Evolutionary conservation across 2,329 filamentous ascomycete genomes (phyloP).

Genomic region (Pseudopyricularia javanii): DNA sequence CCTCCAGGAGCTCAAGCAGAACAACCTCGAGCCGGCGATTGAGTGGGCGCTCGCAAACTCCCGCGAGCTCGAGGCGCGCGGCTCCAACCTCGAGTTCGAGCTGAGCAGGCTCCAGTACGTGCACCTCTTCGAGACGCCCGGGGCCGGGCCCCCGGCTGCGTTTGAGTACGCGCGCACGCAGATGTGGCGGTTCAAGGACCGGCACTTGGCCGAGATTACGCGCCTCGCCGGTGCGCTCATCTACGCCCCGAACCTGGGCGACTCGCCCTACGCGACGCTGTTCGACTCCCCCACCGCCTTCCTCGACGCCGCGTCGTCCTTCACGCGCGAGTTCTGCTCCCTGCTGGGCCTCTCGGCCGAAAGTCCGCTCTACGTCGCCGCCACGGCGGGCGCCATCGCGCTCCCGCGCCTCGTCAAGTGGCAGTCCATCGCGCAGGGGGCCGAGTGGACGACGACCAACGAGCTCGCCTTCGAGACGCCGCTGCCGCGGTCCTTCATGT

Average conservation of each 20-base stretch:
- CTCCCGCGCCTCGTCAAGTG: constrained; percentile 82
- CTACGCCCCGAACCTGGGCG: constrained; percentile 59
- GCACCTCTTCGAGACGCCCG: constrained; percentile 51
- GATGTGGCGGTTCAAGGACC: constrained; percentile 61
- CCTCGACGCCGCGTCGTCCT: constrained; percentile 73
- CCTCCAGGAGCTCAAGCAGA: constrained; percentile 60
- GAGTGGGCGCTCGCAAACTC: constrained; percentile 70
- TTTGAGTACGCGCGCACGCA: constrained; percentile 63
- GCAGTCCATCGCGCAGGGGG: constrained; percentile 79
- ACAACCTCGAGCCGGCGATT: constrained; percentile 73
- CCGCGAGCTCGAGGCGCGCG: constrained; percentile 59
- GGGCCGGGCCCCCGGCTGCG: constrained; percentile 29
- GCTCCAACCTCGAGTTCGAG: constrained; percentile 92
- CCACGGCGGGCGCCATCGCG: constrained; percentile 84
- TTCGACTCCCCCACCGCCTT: constrained; percentile 58
- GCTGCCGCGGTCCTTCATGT: constrained; percentile 50
- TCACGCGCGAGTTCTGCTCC: constrained; percentile 90
- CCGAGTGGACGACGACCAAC: constrained; percentile 86
- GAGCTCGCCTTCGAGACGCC: constrained; percentile 73
- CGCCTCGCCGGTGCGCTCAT: constrained; percentile 72
- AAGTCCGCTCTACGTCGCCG: constrained; percentile 84
- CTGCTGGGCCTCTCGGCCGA: constrained; percentile 81
- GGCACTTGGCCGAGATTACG: constrained; percentile 70
- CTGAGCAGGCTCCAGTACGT: constrained; percentile 82
- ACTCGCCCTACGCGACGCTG: constrained; percentile 67